Percentiles rank a stretch among this genome's conserved stretches.
These are phyloP conservation scores for Suillus cothurnatus DNA, from an alignment of 768 basidiomycete species.

Conservation along the genomic window DNA sequence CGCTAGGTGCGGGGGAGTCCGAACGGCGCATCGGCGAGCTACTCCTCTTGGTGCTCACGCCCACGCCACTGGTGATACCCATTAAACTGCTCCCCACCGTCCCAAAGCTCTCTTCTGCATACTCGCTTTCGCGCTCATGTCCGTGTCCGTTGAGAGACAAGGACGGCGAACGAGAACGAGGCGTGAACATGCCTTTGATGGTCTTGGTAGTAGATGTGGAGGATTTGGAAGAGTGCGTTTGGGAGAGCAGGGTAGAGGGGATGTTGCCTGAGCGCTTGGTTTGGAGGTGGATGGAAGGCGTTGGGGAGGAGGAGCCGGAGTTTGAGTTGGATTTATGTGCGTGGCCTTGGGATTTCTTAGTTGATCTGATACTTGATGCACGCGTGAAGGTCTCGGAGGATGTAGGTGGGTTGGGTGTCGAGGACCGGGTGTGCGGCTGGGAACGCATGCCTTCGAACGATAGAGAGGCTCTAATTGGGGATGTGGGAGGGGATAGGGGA, in stretches of 20 bases:
- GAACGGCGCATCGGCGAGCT: constrained; percentile 1
- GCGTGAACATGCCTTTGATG: constrained; percentile 58
- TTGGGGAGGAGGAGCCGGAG: not conserved
- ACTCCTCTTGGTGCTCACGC: not conserved
- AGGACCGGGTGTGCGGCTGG: constrained; percentile 28
- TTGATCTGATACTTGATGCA: not conserved
- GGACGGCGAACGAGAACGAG: constrained; percentile 53
- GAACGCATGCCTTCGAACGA: constrained; percentile 23
- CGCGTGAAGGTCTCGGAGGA: constrained; percentile 43
- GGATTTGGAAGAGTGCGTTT: not conserved
- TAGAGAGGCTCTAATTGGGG: constrained; percentile 20
- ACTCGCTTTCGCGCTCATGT: constrained; percentile 25
- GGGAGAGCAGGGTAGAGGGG: not conserved
- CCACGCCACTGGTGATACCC: not conserved
- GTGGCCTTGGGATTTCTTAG: not conserved
- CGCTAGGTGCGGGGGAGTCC: constrained; percentile 8
- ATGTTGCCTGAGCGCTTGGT: constrained; percentile 1
- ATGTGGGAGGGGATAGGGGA: constrained; percentile 28
- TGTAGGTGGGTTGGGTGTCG: constrained; percentile 34
- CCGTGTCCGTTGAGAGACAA: constrained; percentile 30
- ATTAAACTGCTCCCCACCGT: constrained; percentile 53
- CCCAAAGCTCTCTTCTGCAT: constrained; percentile 57
- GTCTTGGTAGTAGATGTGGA: constrained; percentile 47
- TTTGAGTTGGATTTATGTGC: not conserved
- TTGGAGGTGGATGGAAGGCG: not conserved